These are phyloP conservation scores for Auricularia auricula-judae DNA, from an alignment of 768 basidiomycete genomes.

Conservation along the genomic window DNA sequence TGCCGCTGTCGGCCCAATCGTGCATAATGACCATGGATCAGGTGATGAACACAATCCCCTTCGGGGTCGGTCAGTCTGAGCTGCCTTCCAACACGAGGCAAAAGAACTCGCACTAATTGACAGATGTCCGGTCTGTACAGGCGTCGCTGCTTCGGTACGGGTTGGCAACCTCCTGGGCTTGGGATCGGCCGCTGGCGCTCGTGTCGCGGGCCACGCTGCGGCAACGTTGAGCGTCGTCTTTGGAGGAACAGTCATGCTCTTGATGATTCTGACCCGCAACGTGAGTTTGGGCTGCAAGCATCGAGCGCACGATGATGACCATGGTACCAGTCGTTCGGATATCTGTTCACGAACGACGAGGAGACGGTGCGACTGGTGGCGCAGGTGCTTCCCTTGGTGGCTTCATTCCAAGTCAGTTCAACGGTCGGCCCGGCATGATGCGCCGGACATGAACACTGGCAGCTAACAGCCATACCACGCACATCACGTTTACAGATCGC, in stretches of 20 bases:
- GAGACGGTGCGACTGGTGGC: slow-evolving; percentile 40
- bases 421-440: neutral
- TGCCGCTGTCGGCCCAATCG: slow-evolving; percentile 63
- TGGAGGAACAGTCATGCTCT: slow-evolving; percentile 46
- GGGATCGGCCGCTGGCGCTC: slow-evolving; percentile 39
- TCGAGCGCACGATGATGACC: neutral
- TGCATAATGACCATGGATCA: slow-evolving; percentile 44
- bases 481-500: slow-evolving; percentile 24
- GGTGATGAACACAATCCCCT: slow-evolving; percentile 65
- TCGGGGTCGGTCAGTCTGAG: slow-evolving; percentile 42
- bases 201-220: slow-evolving; percentile 48
- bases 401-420: slow-evolving; percentile 37
- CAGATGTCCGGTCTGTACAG: slow-evolving; percentile 14
- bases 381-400: slow-evolving; percentile 41
- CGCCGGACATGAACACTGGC: no score
- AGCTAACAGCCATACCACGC: neutral
- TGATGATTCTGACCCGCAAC: slow-evolving; percentile 45
- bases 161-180: slow-evolving; percentile 66
- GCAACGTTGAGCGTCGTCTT: slow-evolving; percentile 53
- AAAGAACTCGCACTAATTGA: neutral
- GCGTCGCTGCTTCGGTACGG: slow-evolving; percentile 61
- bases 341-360: slow-evolving; percentile 55
- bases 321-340: slow-evolving; percentile 43
- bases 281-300: slow-evolving; percentile 23
- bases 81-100: neutral